Percentiles rank a stretch among this genome's conserved stretches.
Evolutionary conservation across 768 basidiomycete genomes (phyloP).

Genomic region (Suillus fuscotomentosus): DNA sequence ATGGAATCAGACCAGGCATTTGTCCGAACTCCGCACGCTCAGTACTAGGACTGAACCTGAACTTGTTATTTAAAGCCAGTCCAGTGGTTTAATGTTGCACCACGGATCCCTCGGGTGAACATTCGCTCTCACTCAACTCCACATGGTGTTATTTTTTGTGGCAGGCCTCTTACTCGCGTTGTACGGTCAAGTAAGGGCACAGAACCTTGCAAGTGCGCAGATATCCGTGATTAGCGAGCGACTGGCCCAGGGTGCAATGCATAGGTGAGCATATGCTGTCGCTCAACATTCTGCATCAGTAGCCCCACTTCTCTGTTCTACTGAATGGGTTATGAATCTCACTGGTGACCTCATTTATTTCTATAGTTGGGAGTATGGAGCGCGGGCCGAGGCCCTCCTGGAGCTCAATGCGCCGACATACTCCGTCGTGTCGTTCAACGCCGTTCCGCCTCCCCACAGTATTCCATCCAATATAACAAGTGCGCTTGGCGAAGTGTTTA

Average conservation of each 20-base stretch:
- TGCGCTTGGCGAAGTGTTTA: constrained; percentile 52
- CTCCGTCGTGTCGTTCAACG: constrained; percentile 40
- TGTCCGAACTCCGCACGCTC: background rate
- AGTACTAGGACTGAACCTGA: background rate
- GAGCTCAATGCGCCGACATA: constrained; percentile 46
- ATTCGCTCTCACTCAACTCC: background rate
- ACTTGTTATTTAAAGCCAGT: constrained; percentile 6
- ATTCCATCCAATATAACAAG: constrained; percentile 19
- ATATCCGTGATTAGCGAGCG: constrained; percentile 34
- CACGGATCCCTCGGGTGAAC: background rate
- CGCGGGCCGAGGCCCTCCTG: constrained; percentile 47
- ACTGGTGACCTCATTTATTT: background rate
- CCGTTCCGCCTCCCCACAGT: constrained; percentile 26
- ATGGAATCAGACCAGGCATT: background rate
- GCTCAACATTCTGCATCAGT: background rate
- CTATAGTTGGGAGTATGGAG: constrained; percentile 54
- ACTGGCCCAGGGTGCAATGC: constrained; percentile 40
- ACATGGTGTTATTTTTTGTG: constrained; percentile 4
- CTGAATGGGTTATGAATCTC: background rate
- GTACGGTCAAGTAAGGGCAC: constrained; percentile 19
- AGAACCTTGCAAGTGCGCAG: constrained; percentile 35
- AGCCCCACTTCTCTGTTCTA: background rate
- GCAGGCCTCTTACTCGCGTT: background rate
- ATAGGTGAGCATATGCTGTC: constrained; percentile 33
- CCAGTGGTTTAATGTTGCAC: background rate